Evolutionary conservation across 257 asterid species (phyloP), one percentile per base, ranked within the genome.

Genomic region (Solanum lignicaule): DNA sequence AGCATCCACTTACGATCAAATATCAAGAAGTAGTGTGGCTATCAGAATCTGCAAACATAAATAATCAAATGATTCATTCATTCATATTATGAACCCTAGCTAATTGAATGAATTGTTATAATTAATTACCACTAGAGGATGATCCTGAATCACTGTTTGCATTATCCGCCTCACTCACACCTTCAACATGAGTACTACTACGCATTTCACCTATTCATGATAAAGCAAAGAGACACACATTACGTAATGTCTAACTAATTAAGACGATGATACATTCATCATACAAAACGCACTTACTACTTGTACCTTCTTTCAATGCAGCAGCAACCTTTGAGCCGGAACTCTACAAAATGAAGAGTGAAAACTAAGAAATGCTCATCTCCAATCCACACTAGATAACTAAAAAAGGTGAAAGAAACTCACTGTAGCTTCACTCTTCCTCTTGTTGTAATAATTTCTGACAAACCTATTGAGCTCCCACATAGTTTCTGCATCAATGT

Each of bases 401-500:
- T 85, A 69, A 85, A 68, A 13, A 72, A 11, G 10, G 6, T 25
- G 41, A 48, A 15, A 15, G 23, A 15, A 48, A 14, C 55, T 46
- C 18, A 46, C 52, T 43, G 1, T 43, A 43, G 52, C 52, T 46
- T 95, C 93, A 93, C 95, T 96, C 93, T 94, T 86, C 88, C 95
- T 89, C 94, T 96, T 96, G 89, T 93, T 96, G 92, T 93, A 95
- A 87, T 93, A 95, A 87, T 96, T 95, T 55, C 94, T 94, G 88
- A 95, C 98, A 87, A 96, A 95, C 90, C 99, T 93, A 91, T 96
- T 98, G 23, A 96, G 98, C 92, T 96, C 99, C 99, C 99, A 96
- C 29, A 96, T 94, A 4, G 99, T 95, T 92, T 96, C 99, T 27
- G 96, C 90, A 85, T 96, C 98, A 65, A 96, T 98, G 66, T 81